Evolutionary conservation across 176 grass and related monocot genomes (phyloP), one percentile per base, ranked within the genome.

Genomic region (Rhipidocladum racemiflorum): DNA sequence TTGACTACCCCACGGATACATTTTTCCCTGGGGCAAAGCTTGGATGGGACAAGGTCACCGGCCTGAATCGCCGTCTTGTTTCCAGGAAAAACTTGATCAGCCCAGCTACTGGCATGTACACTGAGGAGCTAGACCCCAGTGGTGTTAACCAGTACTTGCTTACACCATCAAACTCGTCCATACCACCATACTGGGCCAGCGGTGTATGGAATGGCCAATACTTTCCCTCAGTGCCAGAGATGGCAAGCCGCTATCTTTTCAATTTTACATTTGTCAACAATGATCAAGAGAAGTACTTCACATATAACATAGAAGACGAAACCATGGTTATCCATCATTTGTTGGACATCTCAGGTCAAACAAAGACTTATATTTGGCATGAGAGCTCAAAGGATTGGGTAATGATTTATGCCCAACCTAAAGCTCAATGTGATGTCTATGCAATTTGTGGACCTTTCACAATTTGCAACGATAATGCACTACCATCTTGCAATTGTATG

Each of bases 371-470:
- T 3, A 66, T 78, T 54, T 89, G 82, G 83, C n/a, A 56, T 7
- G 76, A 77, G 12, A 1, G 10, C 21, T 18, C n/a, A 25, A 35
- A 61, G 14, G 53, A 81, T 5, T 92, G 90, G 86, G 28, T 54
- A 1, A 29, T 20, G 34, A 75, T 85, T 3, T 68, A 15, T 38
- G 6, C 83, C 28, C 42, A 67, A 13, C 90, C 90, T 0, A 65
- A 7, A 70, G 20, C 11, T 30, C 79, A 66, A 32, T 92, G 91
- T 20, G 74, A 84, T 59, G 84, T 87, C 6, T 74, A 78, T 6
- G 75, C 68, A 25, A 10, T 68, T 5, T 89, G 87, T 35, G 87
- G 91, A 34, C 35, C 91, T 68, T 89, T 81, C 45, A 77, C 80
- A 46, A 81, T 50, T 29, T 92, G 87, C 75, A 62, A 29, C 24